Conservation (phyloP, 2,329 filamentous ascomycete genomes). For the Orbilia blumenaviensis region DNA sequence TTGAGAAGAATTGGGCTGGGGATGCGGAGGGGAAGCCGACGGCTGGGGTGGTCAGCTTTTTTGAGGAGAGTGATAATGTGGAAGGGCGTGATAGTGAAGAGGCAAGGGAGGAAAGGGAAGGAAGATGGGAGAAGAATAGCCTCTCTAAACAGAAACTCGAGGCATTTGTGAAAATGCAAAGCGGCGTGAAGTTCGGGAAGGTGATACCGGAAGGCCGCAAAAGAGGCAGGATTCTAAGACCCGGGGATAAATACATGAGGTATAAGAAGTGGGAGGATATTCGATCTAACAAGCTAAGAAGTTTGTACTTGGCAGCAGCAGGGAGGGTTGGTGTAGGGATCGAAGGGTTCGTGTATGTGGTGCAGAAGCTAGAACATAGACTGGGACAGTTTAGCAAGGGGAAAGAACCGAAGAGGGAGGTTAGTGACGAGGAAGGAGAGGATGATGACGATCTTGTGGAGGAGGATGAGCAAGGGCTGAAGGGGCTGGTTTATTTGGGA, state of each 20-base stretch:
- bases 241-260: constrained; percentile 34
- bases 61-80: constrained; percentile 8
- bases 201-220: not conserved
- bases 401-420: not conserved
- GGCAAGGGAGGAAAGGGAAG: constrained; percentile 55
- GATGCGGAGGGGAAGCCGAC: constrained; percentile 61
- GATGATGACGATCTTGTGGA: constrained; percentile 6
- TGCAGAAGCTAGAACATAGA: constrained; percentile 44
- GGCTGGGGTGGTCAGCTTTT: constrained; percentile 53
- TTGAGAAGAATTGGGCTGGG: constrained; percentile 72
- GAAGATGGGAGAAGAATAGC: not conserved
- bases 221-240: constrained; percentile 8
- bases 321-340: constrained; percentile 16
- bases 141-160: constrained; percentile 7
- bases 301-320: constrained; percentile 24
- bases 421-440: constrained; percentile 3
- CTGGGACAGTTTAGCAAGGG: constrained; percentile 7
- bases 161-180: constrained; percentile 22
- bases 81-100: constrained; percentile 33
- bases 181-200: not conserved
- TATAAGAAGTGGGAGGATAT: constrained; percentile 40
- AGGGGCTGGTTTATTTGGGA: not conserved
- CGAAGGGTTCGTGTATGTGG: constrained; percentile 32
- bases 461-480: not conserved
- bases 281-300: constrained; percentile 18